Base-by-base conservation (phyloP, 257 asterid genomes). In the Nicotiana obtusifolia region DNA sequence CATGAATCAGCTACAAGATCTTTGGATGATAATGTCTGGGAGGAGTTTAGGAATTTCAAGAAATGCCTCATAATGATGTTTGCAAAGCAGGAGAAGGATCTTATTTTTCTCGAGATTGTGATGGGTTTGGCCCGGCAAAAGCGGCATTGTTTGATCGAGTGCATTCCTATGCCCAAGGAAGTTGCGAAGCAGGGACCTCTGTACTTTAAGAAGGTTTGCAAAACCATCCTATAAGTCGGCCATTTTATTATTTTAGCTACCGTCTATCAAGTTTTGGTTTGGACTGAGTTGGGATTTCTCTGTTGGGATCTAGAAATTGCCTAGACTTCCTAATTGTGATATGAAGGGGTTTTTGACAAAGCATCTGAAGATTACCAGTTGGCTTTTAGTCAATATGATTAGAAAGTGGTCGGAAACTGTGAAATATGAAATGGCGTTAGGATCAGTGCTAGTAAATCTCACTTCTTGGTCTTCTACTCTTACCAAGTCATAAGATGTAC, bases 31-130 rank as follows among this genome's bases (percentile, higher is more conserved):
- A 92, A 94, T 77, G 98, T 96, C 52, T 95, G 97, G 98, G 91
- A 91, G 85, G 99, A 95, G 86, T 88, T 94, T 22, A 93, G 97
- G 19, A 95, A 95, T 89, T 95, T 94, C 93, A 95, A 95, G 94
- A 95, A 95, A 85, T 95, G 99, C 91, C 89, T 95, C 86, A 91
- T 94, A 78, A 95, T 91, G 99, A 94, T 94, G 97, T 93, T 90
- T 66, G 96, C 88, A 9, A 88, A 92, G 89, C 98, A 94, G 83
- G 97, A 91, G 68, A 95, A 89, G 86, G 98, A 95, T 10, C 87
- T 90, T 10, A 84, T 95, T 81, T 95, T 95, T 86, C 84, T 95
- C 26, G 99, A 95, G 89, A 95, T 98, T 14, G 98, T 93, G 62
- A 87, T 94, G 91, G 97, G 93, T 44, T 84, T 95, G 90, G 82